Evolutionary conservation across 441 rosid genomes (phyloP).

Genomic region (Macaranga tanarius): DNA sequence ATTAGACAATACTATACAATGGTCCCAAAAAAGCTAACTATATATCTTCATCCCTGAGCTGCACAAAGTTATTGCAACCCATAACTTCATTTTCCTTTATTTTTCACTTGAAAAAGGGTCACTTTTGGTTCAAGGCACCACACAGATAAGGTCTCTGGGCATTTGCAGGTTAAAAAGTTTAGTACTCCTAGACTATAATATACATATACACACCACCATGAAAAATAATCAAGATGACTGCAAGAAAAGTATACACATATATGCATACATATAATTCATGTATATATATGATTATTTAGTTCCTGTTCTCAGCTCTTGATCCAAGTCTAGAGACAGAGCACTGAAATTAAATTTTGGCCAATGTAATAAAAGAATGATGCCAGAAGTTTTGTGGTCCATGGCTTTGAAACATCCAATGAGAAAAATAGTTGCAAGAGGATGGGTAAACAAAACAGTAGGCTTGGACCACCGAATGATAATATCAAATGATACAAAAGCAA

Average conservation of each 20-base stretch:
- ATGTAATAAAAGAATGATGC: slow-evolving; percentile 28
- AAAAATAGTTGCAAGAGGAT: slow-evolving; percentile 18
- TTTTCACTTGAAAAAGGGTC: not conserved
- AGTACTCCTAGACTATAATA: not conserved
- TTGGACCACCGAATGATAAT: slow-evolving; percentile 41
- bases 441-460: not conserved
- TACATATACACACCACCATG: not conserved
- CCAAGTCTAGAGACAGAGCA: slow-evolving; percentile 24
- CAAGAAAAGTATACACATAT: too few relatives aligned
- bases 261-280: not conserved
- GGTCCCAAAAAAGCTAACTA: slow-evolving; percentile 6
- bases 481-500: slow-evolving; percentile 10
- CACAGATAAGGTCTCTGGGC: slow-evolving; percentile 3
- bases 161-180: slow-evolving; percentile 14
- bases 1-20: not conserved
- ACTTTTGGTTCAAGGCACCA: slow-evolving; percentile 9
- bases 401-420: slow-evolving; percentile 23
- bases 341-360: not conserved
- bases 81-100: too few relatives aligned
- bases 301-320: slow-evolving; percentile 8
- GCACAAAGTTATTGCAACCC: not conserved
- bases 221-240: too few relatives aligned
- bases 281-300: not conserved
- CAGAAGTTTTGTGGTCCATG: slow-evolving; percentile 39
- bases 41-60: not conserved